Evolutionary conservation across 768 basidiomycete genomes (phyloP).

Genomic region (Boletellus sp.): DNA sequence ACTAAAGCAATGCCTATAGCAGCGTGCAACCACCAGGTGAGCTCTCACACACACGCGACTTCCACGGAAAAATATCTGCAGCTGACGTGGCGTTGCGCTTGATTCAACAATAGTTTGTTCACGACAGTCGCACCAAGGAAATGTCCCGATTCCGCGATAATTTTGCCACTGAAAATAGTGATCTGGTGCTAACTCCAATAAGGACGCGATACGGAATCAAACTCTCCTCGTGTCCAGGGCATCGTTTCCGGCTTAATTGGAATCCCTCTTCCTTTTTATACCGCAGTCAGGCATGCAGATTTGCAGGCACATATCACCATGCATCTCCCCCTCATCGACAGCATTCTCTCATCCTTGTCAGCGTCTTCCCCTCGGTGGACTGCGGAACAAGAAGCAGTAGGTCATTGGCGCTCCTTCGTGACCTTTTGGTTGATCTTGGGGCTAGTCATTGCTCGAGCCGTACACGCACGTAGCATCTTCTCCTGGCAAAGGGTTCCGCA

Average conservation of each 20-base stretch:
- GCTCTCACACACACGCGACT: not conserved
- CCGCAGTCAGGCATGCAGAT: not conserved
- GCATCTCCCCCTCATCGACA: slow-evolving; percentile 37
- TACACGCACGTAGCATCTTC: slow-evolving; percentile 79
- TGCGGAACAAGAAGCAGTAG: slow-evolving; percentile 23
- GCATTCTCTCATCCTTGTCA: slow-evolving; percentile 32
- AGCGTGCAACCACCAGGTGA: not conserved
- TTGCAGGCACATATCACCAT: slow-evolving; percentile 5
- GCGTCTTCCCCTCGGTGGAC: slow-evolving; percentile 22
- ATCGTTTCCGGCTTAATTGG: slow-evolving; percentile 11
- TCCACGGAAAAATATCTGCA: not conserved
- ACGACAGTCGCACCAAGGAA: slow-evolving; percentile 6
- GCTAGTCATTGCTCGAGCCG: slow-evolving; percentile 71
- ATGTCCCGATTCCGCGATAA: not conserved
- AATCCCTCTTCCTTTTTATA: slow-evolving; percentile 10
- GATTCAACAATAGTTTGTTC: slow-evolving; percentile 4
- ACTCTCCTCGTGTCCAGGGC: not conserved
- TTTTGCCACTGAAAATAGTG: slow-evolving; percentile 1
- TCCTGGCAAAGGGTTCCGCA: slow-evolving; percentile 90
- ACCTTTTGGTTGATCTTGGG: not conserved
- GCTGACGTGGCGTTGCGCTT: slow-evolving; percentile 13
- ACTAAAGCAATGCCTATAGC: not conserved
- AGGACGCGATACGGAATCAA: not conserved
- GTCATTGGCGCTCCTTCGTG: not conserved
- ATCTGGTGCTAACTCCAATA: slow-evolving; percentile 5